Evolutionary conservation across 441 rosid species (phyloP).

Genomic region (Euphorbia celastroides): DNA sequence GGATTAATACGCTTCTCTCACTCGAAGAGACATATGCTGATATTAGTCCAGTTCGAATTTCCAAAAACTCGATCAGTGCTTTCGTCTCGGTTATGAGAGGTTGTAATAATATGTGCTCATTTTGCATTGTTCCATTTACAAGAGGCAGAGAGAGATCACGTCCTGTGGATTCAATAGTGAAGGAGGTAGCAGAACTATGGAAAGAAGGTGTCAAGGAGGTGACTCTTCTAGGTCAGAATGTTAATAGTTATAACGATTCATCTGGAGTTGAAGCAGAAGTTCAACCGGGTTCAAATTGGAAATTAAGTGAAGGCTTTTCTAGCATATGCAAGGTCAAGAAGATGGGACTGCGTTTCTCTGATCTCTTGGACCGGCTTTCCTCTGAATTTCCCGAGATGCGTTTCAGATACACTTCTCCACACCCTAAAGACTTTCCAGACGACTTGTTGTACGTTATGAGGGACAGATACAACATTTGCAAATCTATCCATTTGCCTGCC

Average conservation of each 20-base stretch:
- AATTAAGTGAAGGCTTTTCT: conserved; percentile 74
- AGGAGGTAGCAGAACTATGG: conserved; percentile 78
- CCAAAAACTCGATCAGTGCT: conserved; percentile 60
- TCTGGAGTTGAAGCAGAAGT: conserved; percentile 43
- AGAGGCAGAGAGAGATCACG: conserved; percentile 94
- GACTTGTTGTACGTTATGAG: conserved; percentile 73
- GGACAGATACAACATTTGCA: conserved; percentile 76
- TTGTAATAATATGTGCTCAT: conserved; percentile 95
- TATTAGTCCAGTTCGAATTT: conserved; percentile 67
- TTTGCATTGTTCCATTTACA: conserved; percentile 94
- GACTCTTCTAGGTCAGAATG: conserved; percentile 91
- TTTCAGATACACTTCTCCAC: conserved; percentile 93
- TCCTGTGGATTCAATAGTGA: conserved; percentile 79
- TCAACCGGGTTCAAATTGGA: conserved; percentile 74
- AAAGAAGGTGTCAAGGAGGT: conserved; percentile 86
- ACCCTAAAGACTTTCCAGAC: conserved; percentile 90
- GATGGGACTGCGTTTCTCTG: conserved; percentile 77
- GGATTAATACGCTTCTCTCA: conserved; percentile 89
- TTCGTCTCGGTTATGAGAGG: conserved; percentile 96
- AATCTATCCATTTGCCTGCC: conserved; percentile 84
- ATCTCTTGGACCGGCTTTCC: conserved; percentile 82
- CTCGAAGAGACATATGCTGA: conserved; percentile 95
- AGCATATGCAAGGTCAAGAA: conserved; percentile 75
- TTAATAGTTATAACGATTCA: conserved; percentile 85
- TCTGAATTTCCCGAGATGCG: conserved; percentile 84